A percentile compares a stretch with the other conserved stretches of the same genome.
Conservation (phyloP, 768 basidiomycete species). For the Hydnomerulius pinastri region DNA sequence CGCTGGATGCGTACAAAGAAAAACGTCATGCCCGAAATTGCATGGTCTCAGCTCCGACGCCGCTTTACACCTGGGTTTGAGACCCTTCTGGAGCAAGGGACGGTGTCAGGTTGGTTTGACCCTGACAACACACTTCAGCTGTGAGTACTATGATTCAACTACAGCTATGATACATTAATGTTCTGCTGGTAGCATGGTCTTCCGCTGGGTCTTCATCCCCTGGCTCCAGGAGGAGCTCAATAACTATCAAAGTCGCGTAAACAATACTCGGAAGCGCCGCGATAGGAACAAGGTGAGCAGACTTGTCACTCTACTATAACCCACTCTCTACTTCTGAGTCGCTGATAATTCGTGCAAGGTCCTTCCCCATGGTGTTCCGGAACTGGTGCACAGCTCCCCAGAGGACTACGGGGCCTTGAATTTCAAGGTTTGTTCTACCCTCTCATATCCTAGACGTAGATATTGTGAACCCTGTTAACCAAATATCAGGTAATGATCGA, state of each 20-base stretch:
- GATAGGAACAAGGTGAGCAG: conserved; percentile 3
- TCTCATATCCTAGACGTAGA: background rate
- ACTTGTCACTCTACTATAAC: too few relatives aligned
- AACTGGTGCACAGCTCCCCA: conserved; percentile 34
- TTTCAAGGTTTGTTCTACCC: too few relatives aligned
- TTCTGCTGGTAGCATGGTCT: too few relatives aligned
- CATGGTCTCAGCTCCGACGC: conserved; percentile 37
- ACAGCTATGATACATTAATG: conserved; percentile 17
- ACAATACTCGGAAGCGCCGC: background rate
- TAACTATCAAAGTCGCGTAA: background rate
- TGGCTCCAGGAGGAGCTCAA: conserved; percentile 3
- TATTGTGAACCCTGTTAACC: background rate
- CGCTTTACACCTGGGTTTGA: conserved; percentile 39
- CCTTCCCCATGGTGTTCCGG: conserved; percentile 40
- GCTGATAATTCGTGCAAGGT: conserved; percentile 24
- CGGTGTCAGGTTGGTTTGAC: conserved; percentile 31
- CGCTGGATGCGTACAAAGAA: conserved; percentile 34
- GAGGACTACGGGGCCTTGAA: conserved; percentile 29
- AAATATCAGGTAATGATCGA: conserved; percentile 25
- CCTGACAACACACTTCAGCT: conserved; percentile 19
- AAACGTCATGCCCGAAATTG: conserved; percentile 46
- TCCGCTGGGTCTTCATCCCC: conserved; percentile 36
- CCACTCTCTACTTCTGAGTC: too few relatives aligned
- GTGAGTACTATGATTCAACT: conserved; percentile 13
- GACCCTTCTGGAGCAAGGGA: conserved; percentile 30